Percentiles rank a stretch among this genome's conserved stretches.
Evolutionary conservation across 2,329 filamentous ascomycete species (phyloP).

Genomic region (Periglandula ipomoeae): DNA sequence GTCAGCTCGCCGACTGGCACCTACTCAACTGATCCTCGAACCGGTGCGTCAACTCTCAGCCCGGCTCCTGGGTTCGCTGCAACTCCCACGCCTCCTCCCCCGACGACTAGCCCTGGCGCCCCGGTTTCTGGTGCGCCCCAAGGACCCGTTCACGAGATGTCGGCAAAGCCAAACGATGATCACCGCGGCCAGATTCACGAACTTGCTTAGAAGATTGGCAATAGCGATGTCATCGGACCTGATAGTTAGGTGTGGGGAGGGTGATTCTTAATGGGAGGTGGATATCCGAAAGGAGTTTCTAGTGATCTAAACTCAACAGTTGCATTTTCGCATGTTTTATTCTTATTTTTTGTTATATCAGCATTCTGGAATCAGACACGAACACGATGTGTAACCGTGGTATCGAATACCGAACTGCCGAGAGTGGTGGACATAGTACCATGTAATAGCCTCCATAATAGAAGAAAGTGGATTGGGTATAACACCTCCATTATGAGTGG

Average conservation of each 20-base stretch:
- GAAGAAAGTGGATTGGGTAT: neutral
- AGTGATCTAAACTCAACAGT: too few species aligned
- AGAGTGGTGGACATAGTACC: neutral
- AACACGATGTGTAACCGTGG: too few species aligned
- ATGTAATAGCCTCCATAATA: neutral
- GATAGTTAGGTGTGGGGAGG: neutral
- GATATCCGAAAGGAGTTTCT: too few species aligned
- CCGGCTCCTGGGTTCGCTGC: neutral
- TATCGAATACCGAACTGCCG: neutral
- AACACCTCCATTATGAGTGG: neutral
- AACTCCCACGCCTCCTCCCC: neutral
- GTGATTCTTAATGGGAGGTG: too few species aligned
- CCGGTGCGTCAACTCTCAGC: neutral
- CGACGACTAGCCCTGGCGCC: neutral
- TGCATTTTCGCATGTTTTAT: too few species aligned
- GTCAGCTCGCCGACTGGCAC: neutral
- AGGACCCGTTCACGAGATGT: neutral
- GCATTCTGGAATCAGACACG: too few species aligned
- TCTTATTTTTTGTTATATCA: too few species aligned
- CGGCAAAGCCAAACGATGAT: neutral
- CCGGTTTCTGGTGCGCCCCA: neutral
- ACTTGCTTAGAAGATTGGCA: neutral
- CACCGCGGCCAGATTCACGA: constrained; percentile 1
- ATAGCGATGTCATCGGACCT: neutral
- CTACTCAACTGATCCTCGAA: neutral